These are phyloP conservation scores for Lipomyces oligophaga DNA, from an alignment of 805 yeast genomes.

Conservation along the genomic window DNA sequence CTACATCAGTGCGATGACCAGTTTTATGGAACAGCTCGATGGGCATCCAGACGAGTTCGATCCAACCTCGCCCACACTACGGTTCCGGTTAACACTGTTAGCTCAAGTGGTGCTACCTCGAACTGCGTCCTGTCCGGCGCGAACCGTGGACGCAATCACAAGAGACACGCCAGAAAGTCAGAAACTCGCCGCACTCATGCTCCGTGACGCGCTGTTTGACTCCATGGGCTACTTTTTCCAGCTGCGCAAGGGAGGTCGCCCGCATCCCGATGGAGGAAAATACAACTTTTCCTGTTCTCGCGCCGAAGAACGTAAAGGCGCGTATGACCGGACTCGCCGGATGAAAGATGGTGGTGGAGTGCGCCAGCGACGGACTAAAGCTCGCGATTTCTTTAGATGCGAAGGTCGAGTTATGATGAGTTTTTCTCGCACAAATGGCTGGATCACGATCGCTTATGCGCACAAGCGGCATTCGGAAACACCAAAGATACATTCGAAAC, in stretches of 20 bases:
- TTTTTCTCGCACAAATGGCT: conserved; percentile 23
- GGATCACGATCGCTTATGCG: conserved; percentile 24
- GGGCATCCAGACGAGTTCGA: conserved; percentile 24
- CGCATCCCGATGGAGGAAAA: conserved; percentile 28
- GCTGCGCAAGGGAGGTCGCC: conserved; percentile 26
- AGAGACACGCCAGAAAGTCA: conserved; percentile 26
- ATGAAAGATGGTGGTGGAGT: conserved; percentile 28
- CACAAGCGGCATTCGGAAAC: conserved; percentile 24
- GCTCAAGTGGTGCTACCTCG: conserved; percentile 21
- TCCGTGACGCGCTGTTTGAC: conserved; percentile 25
- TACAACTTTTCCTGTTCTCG: conserved; percentile 27
- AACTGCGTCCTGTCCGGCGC: conserved; percentile 21
- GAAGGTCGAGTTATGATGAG: conserved; percentile 25
- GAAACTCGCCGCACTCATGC: conserved; percentile 24
- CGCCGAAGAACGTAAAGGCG: conserved; percentile 27
- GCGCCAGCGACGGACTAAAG: conserved; percentile 26
- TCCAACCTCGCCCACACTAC: conserved; percentile 7
- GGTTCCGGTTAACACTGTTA: conserved; percentile 21
- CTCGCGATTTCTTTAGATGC: conserved; percentile 24
- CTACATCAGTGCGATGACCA: conserved; percentile 4
- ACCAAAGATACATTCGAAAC: conserved; percentile 25
- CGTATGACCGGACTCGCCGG: conserved; percentile 27
- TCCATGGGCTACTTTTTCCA: conserved; percentile 26
- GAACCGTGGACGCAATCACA: conserved; percentile 26
- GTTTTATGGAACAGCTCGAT: conserved; percentile 22